A percentile compares a stretch with the other conserved stretches of the same genome.
Conservation (phyloP, 2,329 filamentous ascomycete genomes). For the Grosmannia serpens region DNA sequence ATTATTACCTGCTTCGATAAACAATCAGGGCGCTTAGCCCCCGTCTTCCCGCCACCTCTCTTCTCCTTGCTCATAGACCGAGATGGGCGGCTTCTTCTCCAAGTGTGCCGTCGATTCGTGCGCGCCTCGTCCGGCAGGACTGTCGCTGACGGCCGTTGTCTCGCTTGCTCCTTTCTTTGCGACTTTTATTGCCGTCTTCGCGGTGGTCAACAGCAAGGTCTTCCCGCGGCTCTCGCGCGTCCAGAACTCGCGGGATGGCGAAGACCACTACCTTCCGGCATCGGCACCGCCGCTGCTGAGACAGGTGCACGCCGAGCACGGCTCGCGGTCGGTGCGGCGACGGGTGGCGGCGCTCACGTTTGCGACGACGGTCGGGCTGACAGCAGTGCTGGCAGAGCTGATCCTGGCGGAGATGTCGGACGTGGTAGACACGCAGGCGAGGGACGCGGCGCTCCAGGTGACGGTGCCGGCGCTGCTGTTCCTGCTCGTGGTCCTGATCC, state of each 20-base stretch:
- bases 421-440: constrained; percentile 54
- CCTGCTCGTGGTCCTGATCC: constrained; percentile 62
- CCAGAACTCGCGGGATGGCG: constrained; percentile 39
- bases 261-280: constrained; percentile 50
- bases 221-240: constrained; percentile 60
- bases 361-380: constrained; percentile 63
- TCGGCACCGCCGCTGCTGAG: constrained; percentile 49
- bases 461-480: constrained; percentile 62
- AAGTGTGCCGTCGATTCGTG: constrained; percentile 49
- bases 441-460: constrained; percentile 54
- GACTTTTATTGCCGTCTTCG: constrained; percentile 54
- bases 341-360: constrained; percentile 54
- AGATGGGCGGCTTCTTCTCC: constrained; percentile 3
- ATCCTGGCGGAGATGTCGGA: constrained; percentile 78
- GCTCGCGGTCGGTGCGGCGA: constrained; percentile 36
- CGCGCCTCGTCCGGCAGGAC: constrained; percentile 30
- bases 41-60: too few species aligned
- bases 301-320: constrained; percentile 48
- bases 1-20: background rate
- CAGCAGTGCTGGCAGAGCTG: constrained; percentile 66
- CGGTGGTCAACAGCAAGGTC: constrained; percentile 54
- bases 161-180: constrained; percentile 60
- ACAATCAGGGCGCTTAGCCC: background rate
- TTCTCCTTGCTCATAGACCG: too few species aligned
- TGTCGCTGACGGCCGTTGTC: constrained; percentile 26